Percentiles rank a stretch among this genome's conserved stretches.
These are phyloP conservation scores for Penicillium griseofulvum DNA, from an alignment of 2,329 filamentous ascomycete genomes.

Conservation along the genomic window DNA sequence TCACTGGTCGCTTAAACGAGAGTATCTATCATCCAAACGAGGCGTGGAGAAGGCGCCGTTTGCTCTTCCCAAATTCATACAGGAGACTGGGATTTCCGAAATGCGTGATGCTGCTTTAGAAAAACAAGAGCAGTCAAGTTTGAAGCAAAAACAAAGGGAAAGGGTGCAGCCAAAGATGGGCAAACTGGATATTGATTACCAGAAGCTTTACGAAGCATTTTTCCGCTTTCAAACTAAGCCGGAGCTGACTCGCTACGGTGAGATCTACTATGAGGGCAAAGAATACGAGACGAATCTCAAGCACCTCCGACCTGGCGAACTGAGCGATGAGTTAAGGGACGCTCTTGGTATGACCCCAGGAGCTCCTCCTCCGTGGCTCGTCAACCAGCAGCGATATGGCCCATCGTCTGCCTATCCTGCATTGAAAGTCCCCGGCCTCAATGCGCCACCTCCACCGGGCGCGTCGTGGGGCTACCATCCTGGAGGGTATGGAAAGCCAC, in stretches of 20 bases:
- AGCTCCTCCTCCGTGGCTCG: constrained; percentile 92
- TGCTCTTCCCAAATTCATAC: constrained; percentile 89
- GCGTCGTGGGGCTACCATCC: constrained; percentile 93
- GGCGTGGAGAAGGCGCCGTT: constrained; percentile 96
- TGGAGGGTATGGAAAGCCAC: constrained; percentile 93
- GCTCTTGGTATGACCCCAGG: constrained; percentile 91
- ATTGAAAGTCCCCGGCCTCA: constrained; percentile 91
- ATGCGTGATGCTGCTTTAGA: constrained; percentile 97
- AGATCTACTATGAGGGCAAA: constrained; percentile 99
- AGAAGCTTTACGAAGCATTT: constrained; percentile 97
- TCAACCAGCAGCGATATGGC: constrained; percentile 92
- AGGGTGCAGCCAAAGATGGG: constrained; percentile 94
- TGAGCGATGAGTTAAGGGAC: constrained; percentile 86
- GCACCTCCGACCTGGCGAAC: constrained; percentile 83
- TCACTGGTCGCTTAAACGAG: constrained; percentile 94
- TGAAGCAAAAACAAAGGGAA: constrained; percentile 95
- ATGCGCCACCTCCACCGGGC: constrained; percentile 84
- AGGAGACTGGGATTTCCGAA: constrained; percentile 94
- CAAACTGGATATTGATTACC: constrained; percentile 96
- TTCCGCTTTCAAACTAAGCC: constrained; percentile 98
- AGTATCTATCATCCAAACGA: constrained; percentile 94
- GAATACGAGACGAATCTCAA: constrained; percentile 94
- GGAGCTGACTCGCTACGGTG: constrained; percentile 86
- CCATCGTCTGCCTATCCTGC: constrained; percentile 92
- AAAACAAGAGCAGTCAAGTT: constrained; percentile 84